Conservation (phyloP, 108 stramenopile species). For the Cyclotella cryptica region DNA sequence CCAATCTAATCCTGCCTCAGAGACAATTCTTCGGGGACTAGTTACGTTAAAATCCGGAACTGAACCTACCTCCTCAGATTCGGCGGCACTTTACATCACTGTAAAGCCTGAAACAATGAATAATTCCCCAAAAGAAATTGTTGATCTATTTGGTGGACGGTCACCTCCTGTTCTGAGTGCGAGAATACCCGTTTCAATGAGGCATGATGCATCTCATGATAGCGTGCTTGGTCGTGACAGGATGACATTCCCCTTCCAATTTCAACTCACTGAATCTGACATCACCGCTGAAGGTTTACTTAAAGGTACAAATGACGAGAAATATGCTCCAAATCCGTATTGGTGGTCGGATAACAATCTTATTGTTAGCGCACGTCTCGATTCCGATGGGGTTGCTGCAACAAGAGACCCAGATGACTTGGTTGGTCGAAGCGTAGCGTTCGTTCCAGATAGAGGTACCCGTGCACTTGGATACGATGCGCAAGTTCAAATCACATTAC, state of each 20-base stretch:
- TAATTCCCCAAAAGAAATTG: constrained; percentile 59
- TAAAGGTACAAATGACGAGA: constrained; percentile 11
- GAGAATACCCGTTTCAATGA: constrained; percentile 23
- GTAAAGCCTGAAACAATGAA: constrained; percentile 56
- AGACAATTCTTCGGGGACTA: background rate
- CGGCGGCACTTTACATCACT: constrained; percentile 62
- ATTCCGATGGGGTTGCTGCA: constrained; percentile 68
- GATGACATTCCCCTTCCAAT: constrained; percentile 50
- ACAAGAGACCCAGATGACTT: constrained; percentile 68
- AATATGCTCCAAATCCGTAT: background rate
- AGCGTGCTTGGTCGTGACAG: no score
- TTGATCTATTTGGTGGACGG: constrained; percentile 55
- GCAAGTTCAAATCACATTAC: constrained; percentile 5
- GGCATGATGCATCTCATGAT: background rate
- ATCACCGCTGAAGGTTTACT: constrained; percentile 56
- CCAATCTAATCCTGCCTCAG: background rate
- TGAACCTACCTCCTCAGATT: background rate
- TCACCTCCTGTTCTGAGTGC: constrained; percentile 67
- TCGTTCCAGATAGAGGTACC: background rate
- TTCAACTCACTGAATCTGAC: constrained; percentile 42
- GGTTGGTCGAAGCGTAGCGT: constrained; percentile 49
- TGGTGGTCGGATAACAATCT: constrained; percentile 64
- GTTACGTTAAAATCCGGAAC: constrained; percentile 6
- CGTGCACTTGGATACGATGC: background rate
- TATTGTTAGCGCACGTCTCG: constrained; percentile 62